These are phyloP conservation scores for Insectozyma bohioensis DNA, from an alignment of 1,139 yeast genomes.

Conservation along the genomic window DNA sequence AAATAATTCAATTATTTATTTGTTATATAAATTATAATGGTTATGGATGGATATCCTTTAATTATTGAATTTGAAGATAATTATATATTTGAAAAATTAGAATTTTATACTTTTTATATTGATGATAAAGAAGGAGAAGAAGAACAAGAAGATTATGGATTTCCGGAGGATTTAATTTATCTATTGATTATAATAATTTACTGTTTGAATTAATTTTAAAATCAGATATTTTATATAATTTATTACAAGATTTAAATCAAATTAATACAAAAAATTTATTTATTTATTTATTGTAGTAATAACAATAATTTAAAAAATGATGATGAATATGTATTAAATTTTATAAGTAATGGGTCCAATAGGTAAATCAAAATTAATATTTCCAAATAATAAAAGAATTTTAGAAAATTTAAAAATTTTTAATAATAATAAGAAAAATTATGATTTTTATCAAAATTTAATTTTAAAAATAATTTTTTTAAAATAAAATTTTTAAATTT, in stretches of 20 bases:
- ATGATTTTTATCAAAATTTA: conserved; percentile 44
- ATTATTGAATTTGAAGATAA: conserved; percentile 71
- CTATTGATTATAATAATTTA: conserved; percentile 50
- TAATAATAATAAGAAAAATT: conserved; percentile 15
- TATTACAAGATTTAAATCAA: conserved; percentile 67
- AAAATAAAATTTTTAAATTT: conserved; percentile 52
- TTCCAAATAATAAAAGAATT: conserved; percentile 64
- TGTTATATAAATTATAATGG: conserved; percentile 48
- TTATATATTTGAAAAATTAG: conserved; percentile 67
- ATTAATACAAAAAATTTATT: conserved; percentile 61
- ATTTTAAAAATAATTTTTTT: conserved; percentile 52
- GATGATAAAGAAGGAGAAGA: conserved; percentile 30
- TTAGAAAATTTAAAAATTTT: conserved; percentile 46
- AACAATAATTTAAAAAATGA: conserved; percentile 3
- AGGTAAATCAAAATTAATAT: conserved; percentile 65
- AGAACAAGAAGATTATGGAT: no score
- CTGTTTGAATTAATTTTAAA: conserved; percentile 65
- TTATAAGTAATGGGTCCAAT: conserved; percentile 68
- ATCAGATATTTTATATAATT: conserved; percentile 62
- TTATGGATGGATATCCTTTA: conserved; percentile 65
- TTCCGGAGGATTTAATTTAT: no score
- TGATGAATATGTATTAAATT: conserved; percentile 37
- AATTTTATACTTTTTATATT: conserved; percentile 58
- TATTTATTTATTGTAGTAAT: no score
- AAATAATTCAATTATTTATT: no score